Base-by-base conservation (phyloP, 2,329 filamentous ascomycete genomes). In the Aspergillus felis region DNA sequence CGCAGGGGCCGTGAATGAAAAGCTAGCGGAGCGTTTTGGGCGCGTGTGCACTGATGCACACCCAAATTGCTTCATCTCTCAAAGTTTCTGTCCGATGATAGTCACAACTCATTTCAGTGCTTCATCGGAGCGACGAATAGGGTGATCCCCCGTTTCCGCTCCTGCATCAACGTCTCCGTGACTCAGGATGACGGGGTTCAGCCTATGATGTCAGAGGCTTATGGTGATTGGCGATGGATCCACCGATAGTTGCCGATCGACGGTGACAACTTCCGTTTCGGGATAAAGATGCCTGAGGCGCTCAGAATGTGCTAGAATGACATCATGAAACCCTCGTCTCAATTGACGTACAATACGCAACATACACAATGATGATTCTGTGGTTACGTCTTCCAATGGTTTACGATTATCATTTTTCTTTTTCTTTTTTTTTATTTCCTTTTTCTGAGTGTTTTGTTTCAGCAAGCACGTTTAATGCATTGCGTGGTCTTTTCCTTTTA, bases 1-100 rank as follows among this genome's bases (percentile, higher is more conserved):
- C 71, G 75, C 55, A 69, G 72, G 57, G 71, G 72, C 57, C 66
- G 73, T 57, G 72, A 75, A 44, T 76, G 62, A 71, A 60, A 56
- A 58, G n/a, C 42, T 35, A 22, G 46, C 25, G 4, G 9, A 22
- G 22, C 46, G 46, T 29, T 49, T 32, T 14, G 32, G 25, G 55
- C 55, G 32, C 49, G 20, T 49, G 24, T 28, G 24, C 12, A 55
- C 32, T 48, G 35, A 53, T 35, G 56, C 53, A 50, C 47, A 17
- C 47, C 14, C 50, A n/a, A 49, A 29, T 29, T n/a, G 46, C 22
- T 48, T 53, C 20, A n/a, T 14, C 1, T 47, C 44, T 47, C 22
- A 24, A 47, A 47, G 12, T 6, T 52, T 54, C 55, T 48, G 41
- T 54, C n/a, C 38, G 50, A 28, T 35, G 42, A 51, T 38, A 3